Evolutionary conservation across 2,329 filamentous ascomycete species (phyloP).

Genomic region (Cordyceps fumosorosea): DNA sequence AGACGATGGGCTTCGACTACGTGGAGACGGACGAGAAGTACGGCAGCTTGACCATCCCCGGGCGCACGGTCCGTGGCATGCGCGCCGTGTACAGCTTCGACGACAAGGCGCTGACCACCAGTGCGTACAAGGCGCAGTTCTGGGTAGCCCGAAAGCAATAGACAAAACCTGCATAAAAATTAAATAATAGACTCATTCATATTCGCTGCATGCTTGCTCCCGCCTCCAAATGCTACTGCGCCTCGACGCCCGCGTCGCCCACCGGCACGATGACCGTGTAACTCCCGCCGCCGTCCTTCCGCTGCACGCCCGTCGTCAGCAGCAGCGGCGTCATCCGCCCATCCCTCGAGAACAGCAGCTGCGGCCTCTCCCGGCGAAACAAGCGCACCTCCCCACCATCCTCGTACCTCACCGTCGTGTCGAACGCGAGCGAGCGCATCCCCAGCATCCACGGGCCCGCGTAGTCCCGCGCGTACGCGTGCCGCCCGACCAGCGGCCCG

Average conservation of each 20-base stretch:
- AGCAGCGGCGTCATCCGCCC: conserved; percentile 39
- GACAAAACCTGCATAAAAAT: neutral
- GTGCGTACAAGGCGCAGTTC: conserved; percentile 48
- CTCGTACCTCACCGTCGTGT: conserved; percentile 24
- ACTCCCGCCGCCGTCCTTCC: conserved; percentile 23
- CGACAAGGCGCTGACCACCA: conserved; percentile 40
- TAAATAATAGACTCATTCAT: neutral
- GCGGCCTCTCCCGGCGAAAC: conserved; percentile 40
- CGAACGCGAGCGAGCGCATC: conserved; percentile 21
- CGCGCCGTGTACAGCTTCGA: conserved; percentile 49
- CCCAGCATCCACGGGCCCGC: conserved; percentile 26
- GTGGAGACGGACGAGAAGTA: conserved; percentile 34
- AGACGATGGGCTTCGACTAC: conserved; percentile 46
- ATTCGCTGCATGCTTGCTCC: neutral
- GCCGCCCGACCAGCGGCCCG: conserved; percentile 23
- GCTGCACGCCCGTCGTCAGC: conserved; percentile 40
- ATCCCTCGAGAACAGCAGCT: conserved; percentile 42
- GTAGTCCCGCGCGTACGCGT: conserved; percentile 22
- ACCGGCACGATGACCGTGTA: conserved; percentile 21
- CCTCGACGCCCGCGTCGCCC: conserved; percentile 17
- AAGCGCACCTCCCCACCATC: conserved; percentile 34
- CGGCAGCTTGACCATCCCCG: conserved; percentile 37
- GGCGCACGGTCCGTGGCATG: conserved; percentile 35
- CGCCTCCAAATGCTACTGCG: neutral
- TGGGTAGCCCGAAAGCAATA: conserved; percentile 38